Evolutionary conservation across 179 eudicot species (phyloP).

Genomic region (Silene noctiflora): DNA sequence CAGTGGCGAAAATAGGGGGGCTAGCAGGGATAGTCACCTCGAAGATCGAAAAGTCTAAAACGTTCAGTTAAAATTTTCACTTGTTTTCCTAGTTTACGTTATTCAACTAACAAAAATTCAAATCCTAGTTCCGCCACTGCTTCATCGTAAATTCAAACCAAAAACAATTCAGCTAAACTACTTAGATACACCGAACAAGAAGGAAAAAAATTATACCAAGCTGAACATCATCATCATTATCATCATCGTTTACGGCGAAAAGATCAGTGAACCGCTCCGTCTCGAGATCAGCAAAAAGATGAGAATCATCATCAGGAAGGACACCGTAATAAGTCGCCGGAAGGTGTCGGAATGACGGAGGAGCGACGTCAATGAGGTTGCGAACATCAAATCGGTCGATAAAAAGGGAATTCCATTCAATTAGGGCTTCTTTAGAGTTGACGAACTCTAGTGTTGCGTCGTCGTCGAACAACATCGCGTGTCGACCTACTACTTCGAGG

Average conservation of each 20-base stretch:
- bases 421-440: slow-evolving; percentile 78
- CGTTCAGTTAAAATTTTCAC: too few species aligned
- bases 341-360: slow-evolving; percentile 50
- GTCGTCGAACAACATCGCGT: slow-evolving; percentile 87
- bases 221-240: slow-evolving; percentile 10
- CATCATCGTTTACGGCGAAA: slow-evolving; percentile 28
- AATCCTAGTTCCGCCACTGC: too few species aligned
- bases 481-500: slow-evolving; percentile 71
- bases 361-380: slow-evolving; percentile 73
- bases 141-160: too few species aligned
- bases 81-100: too few species aligned
- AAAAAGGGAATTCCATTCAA: slow-evolving; percentile 82
- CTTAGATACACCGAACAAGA: background rate
- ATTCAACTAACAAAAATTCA: too few species aligned
- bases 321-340: slow-evolving; percentile 12
- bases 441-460: slow-evolving; percentile 68
- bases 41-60: too few species aligned
- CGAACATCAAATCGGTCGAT: slow-evolving; percentile 98
- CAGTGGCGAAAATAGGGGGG: background rate
- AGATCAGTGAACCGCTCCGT: slow-evolving; percentile 74
- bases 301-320: slow-evolving; percentile 29
- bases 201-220: slow-evolving; percentile 34
- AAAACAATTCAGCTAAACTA: background rate
- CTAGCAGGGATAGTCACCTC: too few species aligned
- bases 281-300: slow-evolving; percentile 53